These are phyloP conservation scores for Pseudogymnoascus pannorum DNA, from an alignment of 2,329 filamentous ascomycete species.

Conservation along the genomic window DNA sequence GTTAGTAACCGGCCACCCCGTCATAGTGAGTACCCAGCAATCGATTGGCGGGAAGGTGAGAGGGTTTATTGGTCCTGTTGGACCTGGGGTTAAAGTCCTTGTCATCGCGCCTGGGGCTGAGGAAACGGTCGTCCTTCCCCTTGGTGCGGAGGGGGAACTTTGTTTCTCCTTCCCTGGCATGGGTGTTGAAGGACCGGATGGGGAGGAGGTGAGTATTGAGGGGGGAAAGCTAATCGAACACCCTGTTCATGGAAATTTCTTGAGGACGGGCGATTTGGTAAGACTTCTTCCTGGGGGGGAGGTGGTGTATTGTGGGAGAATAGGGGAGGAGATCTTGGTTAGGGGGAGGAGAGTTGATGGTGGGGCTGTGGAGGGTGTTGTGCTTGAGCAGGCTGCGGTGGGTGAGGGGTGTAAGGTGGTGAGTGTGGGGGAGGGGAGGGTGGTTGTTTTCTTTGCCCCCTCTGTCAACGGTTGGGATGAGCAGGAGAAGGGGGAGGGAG, in stretches of 20 bases:
- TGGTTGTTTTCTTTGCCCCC: not conserved
- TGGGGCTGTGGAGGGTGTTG: slow-evolving; percentile 49
- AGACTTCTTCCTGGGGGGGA: slow-evolving; percentile 70
- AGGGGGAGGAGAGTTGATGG: slow-evolving; percentile 75
- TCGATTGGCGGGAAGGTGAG: not conserved
- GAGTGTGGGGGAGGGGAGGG: not conserved
- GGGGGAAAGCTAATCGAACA: slow-evolving; percentile 48
- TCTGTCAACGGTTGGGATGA: slow-evolving; percentile 26
- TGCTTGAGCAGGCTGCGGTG: slow-evolving; percentile 54
- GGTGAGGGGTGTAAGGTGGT: not conserved
- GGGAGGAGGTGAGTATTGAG: slow-evolving; percentile 67
- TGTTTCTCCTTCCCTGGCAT: slow-evolving; percentile 85
- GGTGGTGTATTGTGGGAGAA: slow-evolving; percentile 63
- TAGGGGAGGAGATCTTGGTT: slow-evolving; percentile 76
- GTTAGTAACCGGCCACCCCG: not conserved
- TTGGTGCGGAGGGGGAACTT: slow-evolving; percentile 71
- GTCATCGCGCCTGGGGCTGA: slow-evolving; percentile 26
- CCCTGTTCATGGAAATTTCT: slow-evolving; percentile 61
- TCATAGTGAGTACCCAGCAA: not conserved
- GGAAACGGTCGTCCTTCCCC: slow-evolving; percentile 49
- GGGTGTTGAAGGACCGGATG: too few species aligned
- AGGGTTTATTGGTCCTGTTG: not conserved
- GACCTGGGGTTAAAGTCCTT: not conserved
- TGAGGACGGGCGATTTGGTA: slow-evolving; percentile 76
- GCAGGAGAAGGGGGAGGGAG: too few species aligned